Evolutionary conservation across 2,329 filamentous ascomycete species (phyloP).

Genomic region (Trichoderma lentiforme): DNA sequence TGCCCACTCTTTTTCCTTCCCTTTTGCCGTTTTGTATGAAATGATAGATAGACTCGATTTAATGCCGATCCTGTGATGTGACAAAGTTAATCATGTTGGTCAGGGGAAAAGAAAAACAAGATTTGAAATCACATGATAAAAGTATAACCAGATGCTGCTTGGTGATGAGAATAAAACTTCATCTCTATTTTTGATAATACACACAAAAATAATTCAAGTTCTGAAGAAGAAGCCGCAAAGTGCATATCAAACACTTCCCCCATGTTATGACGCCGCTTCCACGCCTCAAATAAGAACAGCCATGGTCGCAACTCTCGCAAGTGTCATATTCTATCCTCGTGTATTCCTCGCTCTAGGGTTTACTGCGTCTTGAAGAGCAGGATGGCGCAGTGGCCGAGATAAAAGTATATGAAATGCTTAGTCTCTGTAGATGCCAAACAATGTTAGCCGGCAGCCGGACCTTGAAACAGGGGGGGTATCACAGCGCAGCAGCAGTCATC

Average conservation of each 20-base stretch:
- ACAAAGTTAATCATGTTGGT: neutral
- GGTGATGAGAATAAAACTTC: neutral
- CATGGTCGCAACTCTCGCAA: neutral
- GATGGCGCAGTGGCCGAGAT: slow-evolving; percentile 97
- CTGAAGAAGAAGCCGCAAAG: slow-evolving; percentile 9
- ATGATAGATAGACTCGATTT: neutral
- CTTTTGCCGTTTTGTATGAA: neutral
- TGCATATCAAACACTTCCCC: neutral
- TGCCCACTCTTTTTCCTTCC: neutral
- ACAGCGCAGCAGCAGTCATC: neutral
- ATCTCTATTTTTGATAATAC: neutral
- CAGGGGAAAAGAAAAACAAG: neutral
- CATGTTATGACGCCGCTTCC: neutral
- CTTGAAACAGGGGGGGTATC: neutral
- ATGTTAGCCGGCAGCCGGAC: neutral
- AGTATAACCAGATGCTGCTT: neutral
- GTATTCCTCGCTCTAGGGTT: slow-evolving; percentile 8
- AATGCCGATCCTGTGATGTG: neutral
- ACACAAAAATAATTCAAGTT: neutral
- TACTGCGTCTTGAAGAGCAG: slow-evolving; percentile 99
- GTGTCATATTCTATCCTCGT: neutral
- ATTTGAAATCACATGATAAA: neutral
- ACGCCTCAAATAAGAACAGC: neutral
- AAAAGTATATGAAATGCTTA: slow-evolving; percentile 99
- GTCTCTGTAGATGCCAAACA: slow-evolving; percentile 63